Base-by-base conservation (phyloP, 352 stramenopile genomes). In the Peronospora belbahrii region DNA sequence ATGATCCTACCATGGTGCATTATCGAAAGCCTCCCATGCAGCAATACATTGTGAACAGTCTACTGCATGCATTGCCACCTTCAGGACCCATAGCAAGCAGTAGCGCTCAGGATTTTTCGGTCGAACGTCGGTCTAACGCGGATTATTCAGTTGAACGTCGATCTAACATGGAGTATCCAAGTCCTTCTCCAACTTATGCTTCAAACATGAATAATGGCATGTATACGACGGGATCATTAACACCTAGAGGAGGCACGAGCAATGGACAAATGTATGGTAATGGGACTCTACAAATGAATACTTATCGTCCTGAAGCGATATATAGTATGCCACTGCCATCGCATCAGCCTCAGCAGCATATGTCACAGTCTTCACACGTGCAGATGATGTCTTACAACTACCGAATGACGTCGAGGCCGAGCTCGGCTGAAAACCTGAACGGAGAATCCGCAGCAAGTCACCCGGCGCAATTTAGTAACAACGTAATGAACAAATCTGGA, bases 371-470 rank as follows among this genome's bases (percentile, higher is more conserved):
- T 20, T 54, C 57, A 9, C 62, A 73, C 42, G 51, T 57, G 22
- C 62, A 67, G 15, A 70, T 74, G 56, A 70, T 76, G 65, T 41
- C 59, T 4, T 79, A 75, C 39, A 56, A 67, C 14, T 79, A 70
- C 25, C 44, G 28, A 3, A 42, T 73, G 17, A 42, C 43, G 4
- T 24, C 45, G 13, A 39, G 46, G 14, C 37, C 56, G 3, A 57
- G 27, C 37, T 46, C 59, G 28, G 40, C 18, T 33, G 57, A 65
- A 42, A 23, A 23, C 25, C 52, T 59, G 28, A 52, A 56, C 14
- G 36, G 40, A 39, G 55, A 33, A n/a, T 19, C 24, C 2, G 45
- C 59, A 20, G 22, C 49, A 23, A 58, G 40, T 27, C 51, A 56
- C 9, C 28, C 45, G 19, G 53, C 65, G 52, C 40, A 46, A 36